These are phyloP conservation scores for Phytophthora chlamydospora DNA, from an alignment of 352 stramenopile species.

Conservation along the genomic window DNA sequence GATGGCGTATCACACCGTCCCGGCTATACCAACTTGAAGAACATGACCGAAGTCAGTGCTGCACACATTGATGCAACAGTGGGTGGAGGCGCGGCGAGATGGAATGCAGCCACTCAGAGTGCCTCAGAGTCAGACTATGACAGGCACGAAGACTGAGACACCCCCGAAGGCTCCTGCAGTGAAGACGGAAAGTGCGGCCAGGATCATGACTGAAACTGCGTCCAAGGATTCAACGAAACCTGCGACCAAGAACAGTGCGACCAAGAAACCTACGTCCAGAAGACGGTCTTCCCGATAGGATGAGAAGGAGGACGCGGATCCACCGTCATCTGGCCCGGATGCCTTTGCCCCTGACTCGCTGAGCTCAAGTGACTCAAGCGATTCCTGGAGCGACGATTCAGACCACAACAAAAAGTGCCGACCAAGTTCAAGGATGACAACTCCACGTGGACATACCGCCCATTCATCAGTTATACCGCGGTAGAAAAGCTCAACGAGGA, in stretches of 20 bases:
- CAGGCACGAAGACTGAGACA: no score
- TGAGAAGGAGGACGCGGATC: not conserved
- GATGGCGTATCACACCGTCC: no score
- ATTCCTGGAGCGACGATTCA: conserved; percentile 1
- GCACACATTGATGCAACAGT: not conserved
- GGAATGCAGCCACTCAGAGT: no score
- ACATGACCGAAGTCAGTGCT: not conserved
- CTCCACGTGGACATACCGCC: not conserved
- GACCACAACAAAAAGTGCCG: not conserved
- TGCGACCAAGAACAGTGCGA: no score
- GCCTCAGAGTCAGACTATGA: no score
- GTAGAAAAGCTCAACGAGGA: no score
- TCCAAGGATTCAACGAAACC: not conserved
- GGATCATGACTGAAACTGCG: not conserved
- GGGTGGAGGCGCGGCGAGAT: no score
- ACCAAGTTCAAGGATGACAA: not conserved
- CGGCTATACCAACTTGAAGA: no score
- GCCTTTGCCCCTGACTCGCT: not conserved
- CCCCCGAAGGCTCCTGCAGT: no score
- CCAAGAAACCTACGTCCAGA: no score
- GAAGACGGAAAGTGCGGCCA: not conserved
- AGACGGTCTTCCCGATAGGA: not conserved
- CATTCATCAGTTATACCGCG: no score
- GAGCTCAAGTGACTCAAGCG: not conserved
- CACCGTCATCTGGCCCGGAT: not conserved